Percentiles rank a stretch among this genome's conserved stretches.
phyloP scores from a whole-genome alignment of 2,329 filamentous ascomycete genomes.

The Colletotrichum scovillei region DNA sequence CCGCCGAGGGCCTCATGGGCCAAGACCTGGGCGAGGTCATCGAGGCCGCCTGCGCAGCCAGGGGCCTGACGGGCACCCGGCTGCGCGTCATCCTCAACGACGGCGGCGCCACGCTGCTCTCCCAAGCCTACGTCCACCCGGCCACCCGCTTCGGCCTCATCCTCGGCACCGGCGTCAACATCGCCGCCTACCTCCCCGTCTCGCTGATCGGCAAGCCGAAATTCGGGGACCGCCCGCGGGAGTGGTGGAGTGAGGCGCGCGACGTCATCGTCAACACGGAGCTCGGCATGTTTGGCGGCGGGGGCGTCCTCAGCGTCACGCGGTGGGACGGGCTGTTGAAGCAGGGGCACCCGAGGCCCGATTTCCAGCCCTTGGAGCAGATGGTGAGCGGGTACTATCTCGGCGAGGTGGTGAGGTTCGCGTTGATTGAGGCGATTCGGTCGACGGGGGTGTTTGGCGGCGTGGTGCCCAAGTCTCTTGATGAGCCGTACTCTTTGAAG shows the following conservation, averaged over 20 bases:
- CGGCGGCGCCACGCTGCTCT: conserved; percentile 73
- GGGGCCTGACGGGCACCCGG: conserved; percentile 61
- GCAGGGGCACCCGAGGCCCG: conserved; percentile 63
- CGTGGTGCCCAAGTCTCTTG: conserved; percentile 64
- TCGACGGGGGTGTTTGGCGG: conserved; percentile 67
- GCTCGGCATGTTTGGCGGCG: conserved; percentile 75
- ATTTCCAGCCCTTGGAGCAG: conserved; percentile 72
- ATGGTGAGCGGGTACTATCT: conserved; percentile 75
- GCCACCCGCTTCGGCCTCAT: conserved; percentile 74
- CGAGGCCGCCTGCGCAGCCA: conserved; percentile 61
- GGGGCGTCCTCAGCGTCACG: conserved; percentile 67
- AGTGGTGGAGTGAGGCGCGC: conserved; percentile 68
- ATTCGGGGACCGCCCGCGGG: conserved; percentile 64
- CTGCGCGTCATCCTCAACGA: conserved; percentile 75
- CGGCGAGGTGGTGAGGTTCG: conserved; percentile 71
- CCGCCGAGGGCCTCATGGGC: conserved; percentile 67
- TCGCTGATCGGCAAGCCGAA: conserved; percentile 65
- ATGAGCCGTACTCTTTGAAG: conserved; percentile 66
- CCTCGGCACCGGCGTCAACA: conserved; percentile 75
- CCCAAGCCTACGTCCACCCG: conserved; percentile 69
- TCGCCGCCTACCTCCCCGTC: conserved; percentile 72
- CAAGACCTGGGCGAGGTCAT: conserved; percentile 71
- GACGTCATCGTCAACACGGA: conserved; percentile 77
- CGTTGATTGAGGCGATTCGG: conserved; percentile 68
- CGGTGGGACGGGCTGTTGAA: conserved; percentile 69